Evolutionary conservation across 306 rosid genomes (phyloP).

Genomic region (Fagus crenata): DNA sequence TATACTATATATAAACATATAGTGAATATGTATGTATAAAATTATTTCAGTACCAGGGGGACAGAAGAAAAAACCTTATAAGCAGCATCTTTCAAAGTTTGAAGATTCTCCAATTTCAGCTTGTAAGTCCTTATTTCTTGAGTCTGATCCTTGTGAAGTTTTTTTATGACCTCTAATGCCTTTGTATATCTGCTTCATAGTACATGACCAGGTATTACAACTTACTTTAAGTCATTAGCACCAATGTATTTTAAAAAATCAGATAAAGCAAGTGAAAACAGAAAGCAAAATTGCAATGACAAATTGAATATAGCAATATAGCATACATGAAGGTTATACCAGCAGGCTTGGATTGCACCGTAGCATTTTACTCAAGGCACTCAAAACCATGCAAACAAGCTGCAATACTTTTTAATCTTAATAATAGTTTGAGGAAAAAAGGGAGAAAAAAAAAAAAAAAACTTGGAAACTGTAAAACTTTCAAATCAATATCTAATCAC

Average conservation of each 20-base stretch:
- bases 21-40: neutral
- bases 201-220: neutral
- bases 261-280: neutral
- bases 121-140: conserved; percentile 57
- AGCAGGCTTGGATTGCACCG: no score
- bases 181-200: conserved; percentile 48
- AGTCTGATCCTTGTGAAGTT: conserved; percentile 61
- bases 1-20: neutral
- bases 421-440: no score
- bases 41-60: neutral
- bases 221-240: neutral
- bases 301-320: neutral
- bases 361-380: neutral
- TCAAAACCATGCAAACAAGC: neutral
- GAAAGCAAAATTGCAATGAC: neutral
- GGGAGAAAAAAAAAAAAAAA: no score
- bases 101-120: conserved; percentile 60
- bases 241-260: neutral
- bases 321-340: neutral
- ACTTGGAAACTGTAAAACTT: no score
- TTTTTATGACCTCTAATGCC: conserved; percentile 63
- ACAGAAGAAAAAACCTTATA: conserved; percentile 41
- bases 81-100: conserved; percentile 56
- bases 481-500: no score
- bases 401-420: neutral